Conservation (phyloP, 2,329 filamentous ascomycete genomes). For the Ophiostoma triangulosporum region DNA sequence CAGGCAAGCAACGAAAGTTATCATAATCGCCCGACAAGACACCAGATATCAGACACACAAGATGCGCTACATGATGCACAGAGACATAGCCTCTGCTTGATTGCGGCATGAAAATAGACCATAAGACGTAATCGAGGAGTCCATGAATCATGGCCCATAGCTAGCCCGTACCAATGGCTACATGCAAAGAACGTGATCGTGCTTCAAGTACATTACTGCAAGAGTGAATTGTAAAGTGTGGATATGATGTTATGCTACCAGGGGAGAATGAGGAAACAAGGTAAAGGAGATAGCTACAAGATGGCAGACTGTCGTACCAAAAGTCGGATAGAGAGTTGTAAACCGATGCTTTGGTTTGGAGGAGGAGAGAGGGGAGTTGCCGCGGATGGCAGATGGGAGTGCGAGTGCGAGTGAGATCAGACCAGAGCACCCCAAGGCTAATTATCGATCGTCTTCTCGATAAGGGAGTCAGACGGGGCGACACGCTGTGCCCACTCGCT, state of each 20-base stretch:
- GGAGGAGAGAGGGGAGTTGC: not conserved
- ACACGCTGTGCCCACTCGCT: conserved; percentile 16
- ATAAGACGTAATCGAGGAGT: too few species aligned
- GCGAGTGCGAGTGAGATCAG: not conserved
- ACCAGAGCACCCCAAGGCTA: not conserved
- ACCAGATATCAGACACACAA: too few species aligned
- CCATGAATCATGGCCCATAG: too few species aligned
- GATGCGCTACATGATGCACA: too few species aligned
- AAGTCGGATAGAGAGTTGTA: not conserved
- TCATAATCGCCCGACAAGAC: too few species aligned
- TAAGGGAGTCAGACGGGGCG: conserved; percentile 12
- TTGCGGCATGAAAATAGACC: too few species aligned
- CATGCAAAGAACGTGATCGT: not conserved
- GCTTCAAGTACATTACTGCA: too few species aligned
- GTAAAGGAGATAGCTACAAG: not conserved
- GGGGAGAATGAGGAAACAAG: not conserved
- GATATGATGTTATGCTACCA: not conserved
- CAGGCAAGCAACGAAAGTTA: too few species aligned
- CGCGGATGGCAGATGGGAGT: not conserved
- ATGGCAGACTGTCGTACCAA: not conserved
- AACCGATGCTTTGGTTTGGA: too few species aligned
- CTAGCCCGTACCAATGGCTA: too few species aligned
- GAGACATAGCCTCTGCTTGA: too few species aligned
- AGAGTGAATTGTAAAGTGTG: not conserved
- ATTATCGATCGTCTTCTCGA: conserved; percentile 6